phyloP scores from a whole-genome alignment of 345 rosid species.

The Sisymbrium irio region DNA sequence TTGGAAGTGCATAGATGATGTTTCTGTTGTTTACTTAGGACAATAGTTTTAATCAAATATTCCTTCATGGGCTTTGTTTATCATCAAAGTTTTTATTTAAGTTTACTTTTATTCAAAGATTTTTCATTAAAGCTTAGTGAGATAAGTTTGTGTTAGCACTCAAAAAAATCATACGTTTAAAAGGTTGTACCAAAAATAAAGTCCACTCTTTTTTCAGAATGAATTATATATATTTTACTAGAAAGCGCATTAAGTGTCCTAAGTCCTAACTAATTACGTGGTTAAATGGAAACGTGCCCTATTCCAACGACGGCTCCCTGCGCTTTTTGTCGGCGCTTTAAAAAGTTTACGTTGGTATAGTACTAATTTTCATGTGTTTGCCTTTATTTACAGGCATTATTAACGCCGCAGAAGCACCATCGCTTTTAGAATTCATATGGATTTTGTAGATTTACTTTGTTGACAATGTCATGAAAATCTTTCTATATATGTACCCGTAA shows the following conservation, averaged over 20 bases:
- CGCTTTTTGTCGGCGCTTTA: slow-evolving; percentile 10
- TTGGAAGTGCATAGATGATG: not conserved
- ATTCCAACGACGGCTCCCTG: not conserved
- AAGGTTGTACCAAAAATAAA: not conserved
- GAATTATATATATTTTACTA: no score
- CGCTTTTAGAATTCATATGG: not conserved
- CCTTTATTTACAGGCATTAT: not conserved
- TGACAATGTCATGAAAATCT: not conserved
- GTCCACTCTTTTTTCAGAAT: not conserved
- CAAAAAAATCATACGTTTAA: not conserved
- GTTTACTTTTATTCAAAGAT: not conserved
- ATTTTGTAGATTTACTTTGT: not conserved
- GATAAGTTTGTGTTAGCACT: not conserved
- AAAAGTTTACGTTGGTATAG: not conserved
- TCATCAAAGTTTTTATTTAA: not conserved
- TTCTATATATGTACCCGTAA: not conserved
- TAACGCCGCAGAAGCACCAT: not conserved
- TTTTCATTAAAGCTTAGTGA: not conserved
- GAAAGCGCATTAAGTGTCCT: not conserved
- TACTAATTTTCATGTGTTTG: not conserved
- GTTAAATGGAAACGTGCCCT: not conserved
- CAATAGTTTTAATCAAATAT: not conserved
- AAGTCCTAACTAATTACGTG: not conserved
- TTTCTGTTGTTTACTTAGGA: not conserved
- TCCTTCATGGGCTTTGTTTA: not conserved